A percentile compares a stretch with the other conserved stretches of the same genome.
These are phyloP conservation scores for Raffaelea deltoideospora DNA, from an alignment of 2,329 filamentous ascomycete genomes.

Conservation along the genomic window DNA sequence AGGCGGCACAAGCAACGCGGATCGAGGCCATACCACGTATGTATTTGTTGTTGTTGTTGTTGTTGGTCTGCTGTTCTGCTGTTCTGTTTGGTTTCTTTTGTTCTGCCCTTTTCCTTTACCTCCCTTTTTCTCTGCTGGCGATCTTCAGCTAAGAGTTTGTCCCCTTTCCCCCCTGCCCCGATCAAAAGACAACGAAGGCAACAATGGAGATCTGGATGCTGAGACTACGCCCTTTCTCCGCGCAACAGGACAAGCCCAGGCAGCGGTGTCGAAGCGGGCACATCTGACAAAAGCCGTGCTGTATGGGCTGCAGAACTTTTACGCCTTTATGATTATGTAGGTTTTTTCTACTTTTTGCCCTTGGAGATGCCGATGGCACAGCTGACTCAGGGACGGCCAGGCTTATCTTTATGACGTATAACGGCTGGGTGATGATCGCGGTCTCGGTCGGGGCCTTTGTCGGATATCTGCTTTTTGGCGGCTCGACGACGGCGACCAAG, in stretches of 20 bases:
- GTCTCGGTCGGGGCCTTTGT: slow-evolving; percentile 80
- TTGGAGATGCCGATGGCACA: not conserved
- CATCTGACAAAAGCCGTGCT: slow-evolving; percentile 68
- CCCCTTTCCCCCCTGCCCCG: slow-evolving; percentile 1
- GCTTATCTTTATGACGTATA: slow-evolving; percentile 99
- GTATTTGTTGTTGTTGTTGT: slow-evolving; percentile 14
- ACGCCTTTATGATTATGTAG: slow-evolving; percentile 99
- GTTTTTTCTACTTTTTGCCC: slow-evolving; percentile 26
- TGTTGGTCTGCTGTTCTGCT: not conserved
- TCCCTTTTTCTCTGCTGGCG: no score
- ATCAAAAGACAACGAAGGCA: slow-evolving; percentile 2
- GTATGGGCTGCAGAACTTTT: slow-evolving; percentile 92
- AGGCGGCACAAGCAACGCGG: slow-evolving; percentile 36
- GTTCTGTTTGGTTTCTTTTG: not conserved
- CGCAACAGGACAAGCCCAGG: slow-evolving; percentile 60
- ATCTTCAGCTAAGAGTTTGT: slow-evolving; percentile 1
- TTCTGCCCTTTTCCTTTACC: slow-evolving; percentile 1
- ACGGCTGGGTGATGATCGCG: slow-evolving; percentile 91
- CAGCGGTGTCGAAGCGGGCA: slow-evolving; percentile 46
- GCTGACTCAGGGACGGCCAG: slow-evolving; percentile 28
- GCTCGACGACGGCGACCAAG: slow-evolving; percentile 56
- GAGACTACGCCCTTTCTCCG: slow-evolving; percentile 47
- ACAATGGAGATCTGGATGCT: slow-evolving; percentile 30
- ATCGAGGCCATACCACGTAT: slow-evolving; percentile 38
- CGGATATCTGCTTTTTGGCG: slow-evolving; percentile 72